These are phyloP conservation scores for Ceratonia siliqua DNA, from an alignment of 306 rosid genomes.

Conservation along the genomic window DNA sequence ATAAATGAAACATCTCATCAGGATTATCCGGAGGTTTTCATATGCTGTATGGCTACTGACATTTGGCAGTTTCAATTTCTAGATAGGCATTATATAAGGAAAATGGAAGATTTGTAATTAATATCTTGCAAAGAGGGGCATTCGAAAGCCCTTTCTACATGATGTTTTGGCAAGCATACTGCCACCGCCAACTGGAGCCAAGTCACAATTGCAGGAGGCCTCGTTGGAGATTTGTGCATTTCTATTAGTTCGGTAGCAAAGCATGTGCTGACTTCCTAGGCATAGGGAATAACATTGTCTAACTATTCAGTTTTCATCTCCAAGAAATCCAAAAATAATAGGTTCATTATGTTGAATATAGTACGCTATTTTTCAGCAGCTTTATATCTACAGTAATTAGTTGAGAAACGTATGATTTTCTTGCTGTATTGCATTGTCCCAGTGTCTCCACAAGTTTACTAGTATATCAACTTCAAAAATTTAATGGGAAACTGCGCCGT, in stretches of 20 bases:
- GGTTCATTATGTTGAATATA: not conserved
- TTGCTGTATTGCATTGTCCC: not conserved
- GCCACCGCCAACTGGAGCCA: not conserved
- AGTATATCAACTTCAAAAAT: not conserved
- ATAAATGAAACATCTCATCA: slow-evolving; percentile 35
- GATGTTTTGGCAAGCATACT: not conserved
- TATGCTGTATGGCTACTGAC: not conserved
- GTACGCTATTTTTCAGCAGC: not conserved
- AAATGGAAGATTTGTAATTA: slow-evolving; percentile 6
- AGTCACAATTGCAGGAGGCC: not conserved
- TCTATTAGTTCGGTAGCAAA: not conserved
- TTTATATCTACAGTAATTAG: not conserved
- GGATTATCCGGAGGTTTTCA: not conserved
- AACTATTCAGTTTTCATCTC: not conserved
- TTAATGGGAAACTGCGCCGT: not conserved
- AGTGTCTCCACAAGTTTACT: not conserved
- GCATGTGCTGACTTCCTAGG: not conserved
- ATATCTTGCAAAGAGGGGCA: slow-evolving; percentile 39
- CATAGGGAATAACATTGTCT: not conserved
- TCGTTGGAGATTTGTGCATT: not conserved
- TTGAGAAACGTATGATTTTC: not conserved
- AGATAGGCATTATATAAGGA: slow-evolving; percentile 16
- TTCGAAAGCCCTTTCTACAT: not conserved
- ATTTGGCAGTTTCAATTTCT: not conserved
- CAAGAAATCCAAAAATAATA: not conserved